Evolutionary conservation across 805 yeast genomes (phyloP).

Genomic region (Candida maris): DNA sequence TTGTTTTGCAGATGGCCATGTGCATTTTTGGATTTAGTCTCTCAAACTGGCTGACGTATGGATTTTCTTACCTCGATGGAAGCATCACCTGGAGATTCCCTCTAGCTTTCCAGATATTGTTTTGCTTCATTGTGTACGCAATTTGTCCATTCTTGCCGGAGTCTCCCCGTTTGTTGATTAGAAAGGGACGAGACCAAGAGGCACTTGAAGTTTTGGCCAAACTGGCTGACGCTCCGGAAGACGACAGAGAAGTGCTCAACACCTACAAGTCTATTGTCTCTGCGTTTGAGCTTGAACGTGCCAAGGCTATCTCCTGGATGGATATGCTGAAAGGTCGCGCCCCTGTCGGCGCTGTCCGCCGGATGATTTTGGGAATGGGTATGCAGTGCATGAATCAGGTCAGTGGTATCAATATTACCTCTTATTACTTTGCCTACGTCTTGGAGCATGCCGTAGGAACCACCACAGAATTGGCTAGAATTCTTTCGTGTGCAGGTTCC

Average conservation of each 20-base stretch:
- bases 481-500: conserved; percentile 31
- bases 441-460: conserved; percentile 31
- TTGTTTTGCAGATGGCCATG: conserved; percentile 31
- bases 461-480: conserved; percentile 33
- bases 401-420: conserved; percentile 36
- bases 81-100: conserved; percentile 33
- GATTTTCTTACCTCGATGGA: conserved; percentile 30
- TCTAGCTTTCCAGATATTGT: conserved; percentile 30
- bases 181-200: conserved; percentile 38
- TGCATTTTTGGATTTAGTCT: conserved; percentile 28
- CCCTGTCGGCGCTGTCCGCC: conserved; percentile 21
- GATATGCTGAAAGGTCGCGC: conserved; percentile 23
- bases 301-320: conserved; percentile 22
- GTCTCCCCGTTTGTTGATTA: conserved; percentile 39
- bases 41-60: conserved; percentile 36
- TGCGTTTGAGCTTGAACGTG: conserved; percentile 22
- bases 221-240: conserved; percentile 28
- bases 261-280: conserved; percentile 22
- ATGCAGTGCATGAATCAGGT: conserved; percentile 35
- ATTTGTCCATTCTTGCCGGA: conserved; percentile 32
- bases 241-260: conserved; percentile 26
- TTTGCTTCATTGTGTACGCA: conserved; percentile 14
- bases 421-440: conserved; percentile 13
- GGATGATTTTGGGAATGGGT: conserved; percentile 30
- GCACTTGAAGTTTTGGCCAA: conserved; percentile 39